These are phyloP conservation scores for Candida qinlingensis DNA, from an alignment of 805 yeast species.

Conservation along the genomic window DNA sequence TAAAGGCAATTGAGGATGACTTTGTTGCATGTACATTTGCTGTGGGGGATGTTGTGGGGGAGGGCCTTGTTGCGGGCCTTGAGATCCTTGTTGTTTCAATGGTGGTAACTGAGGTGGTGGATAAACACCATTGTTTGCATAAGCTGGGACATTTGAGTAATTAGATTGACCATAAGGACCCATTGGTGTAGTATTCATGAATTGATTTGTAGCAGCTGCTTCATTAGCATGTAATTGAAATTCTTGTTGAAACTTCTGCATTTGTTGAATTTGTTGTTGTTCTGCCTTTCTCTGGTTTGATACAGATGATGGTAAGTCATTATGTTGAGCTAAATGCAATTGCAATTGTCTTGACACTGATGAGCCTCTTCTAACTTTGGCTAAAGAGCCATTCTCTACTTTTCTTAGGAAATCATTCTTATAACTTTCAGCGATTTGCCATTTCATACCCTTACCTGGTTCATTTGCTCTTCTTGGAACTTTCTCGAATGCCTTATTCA, in stretches of 20 bases:
- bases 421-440: constrained; percentile 89
- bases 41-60: constrained; percentile 4
- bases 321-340: constrained; percentile 51
- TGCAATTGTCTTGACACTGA: constrained; percentile 78
- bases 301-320: constrained; percentile 32
- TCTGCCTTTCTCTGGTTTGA: constrained; percentile 28
- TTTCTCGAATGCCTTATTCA: constrained; percentile 96
- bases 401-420: constrained; percentile 79
- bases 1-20: neutral
- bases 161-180: constrained; percentile 6
- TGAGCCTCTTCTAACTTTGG: constrained; percentile 73
- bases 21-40: constrained; percentile 1
- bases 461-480: constrained; percentile 93
- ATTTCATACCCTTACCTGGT: constrained; percentile 99
- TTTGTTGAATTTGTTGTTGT: constrained; percentile 33
- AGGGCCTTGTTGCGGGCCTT: neutral
- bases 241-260: constrained; percentile 19
- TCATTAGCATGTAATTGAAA: constrained; percentile 11
- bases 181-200: constrained; percentile 8
- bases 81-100: constrained; percentile 9
- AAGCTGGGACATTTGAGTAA: constrained; percentile 5
- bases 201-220: constrained; percentile 12
- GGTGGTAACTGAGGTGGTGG: constrained; percentile 18
- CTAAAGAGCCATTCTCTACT: constrained; percentile 69
- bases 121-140: constrained; percentile 1